Evolutionary conservation across 441 rosid genomes (phyloP), one percentile per base, ranked within the genome.

Genomic region (Adansonia rubrostipa): DNA sequence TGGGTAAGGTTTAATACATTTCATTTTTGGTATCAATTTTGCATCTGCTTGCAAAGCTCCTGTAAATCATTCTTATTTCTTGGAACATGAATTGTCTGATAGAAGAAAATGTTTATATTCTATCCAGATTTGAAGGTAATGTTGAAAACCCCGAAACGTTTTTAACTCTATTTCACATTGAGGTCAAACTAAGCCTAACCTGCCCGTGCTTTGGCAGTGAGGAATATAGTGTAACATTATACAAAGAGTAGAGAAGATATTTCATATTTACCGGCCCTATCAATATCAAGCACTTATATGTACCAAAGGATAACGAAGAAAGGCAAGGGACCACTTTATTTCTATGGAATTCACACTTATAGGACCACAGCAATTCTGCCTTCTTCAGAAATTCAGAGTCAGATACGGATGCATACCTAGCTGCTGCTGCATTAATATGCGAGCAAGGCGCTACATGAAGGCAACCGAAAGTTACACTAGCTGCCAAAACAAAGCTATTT

Each of bases 201-300:
- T 36, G 42, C 42, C 42, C 5, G 42, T 36, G 42, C 20, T 17
- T 14, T 56, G 7, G 61, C 61, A 56, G 24, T 17, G 61, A 56
- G 17, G 61, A 7, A 5, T 17, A 56, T n/a, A 56, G 61, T 50
- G 54, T 50, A 5, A 10, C 4, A 13, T 50, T 1, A 50, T 50
- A 3, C 54, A 20, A 20, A n/a, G 10, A 7, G 62, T 57, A 57
- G 28, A 57, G 24, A 22, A 57, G 13, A 36, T 36, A 36, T 36
- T 36, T 36, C 42, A 36, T 0, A 0, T 57, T 57, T 17, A 17
- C 42, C 3, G 62, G 62, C 19, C 13, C 73, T 22, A 69, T 69
- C 73, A 22, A 2, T 13, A 14, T 67, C 71, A 44, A 66, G n/a
- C 71, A 44, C 54, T 70, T 36, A 48, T 6, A 70, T 50, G 74